These are phyloP conservation scores for Phoenix dactylifera DNA, from an alignment of 176 grass and related monocot species.

Conservation along the genomic window DNA sequence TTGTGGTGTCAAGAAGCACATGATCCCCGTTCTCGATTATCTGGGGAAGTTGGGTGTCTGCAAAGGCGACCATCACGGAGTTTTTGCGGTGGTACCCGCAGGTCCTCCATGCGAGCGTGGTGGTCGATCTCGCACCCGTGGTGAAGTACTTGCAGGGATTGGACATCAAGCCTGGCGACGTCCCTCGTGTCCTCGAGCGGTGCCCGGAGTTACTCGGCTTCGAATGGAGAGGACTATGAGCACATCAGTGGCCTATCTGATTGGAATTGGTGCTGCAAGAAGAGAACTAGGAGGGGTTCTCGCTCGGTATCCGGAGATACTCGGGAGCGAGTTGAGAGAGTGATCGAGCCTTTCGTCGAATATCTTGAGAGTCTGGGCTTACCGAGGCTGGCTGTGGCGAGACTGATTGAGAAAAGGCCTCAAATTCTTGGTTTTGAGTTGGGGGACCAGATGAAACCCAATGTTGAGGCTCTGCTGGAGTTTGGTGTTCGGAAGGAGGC, in stretches of 20 bases:
- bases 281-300: constrained; percentile 38
- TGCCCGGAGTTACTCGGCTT: constrained; percentile 64
- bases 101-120: no score
- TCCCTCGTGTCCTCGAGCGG: constrained; percentile 49
- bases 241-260: constrained; percentile 59
- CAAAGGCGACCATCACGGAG: constrained; percentile 40
- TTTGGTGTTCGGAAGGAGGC: constrained; percentile 51
- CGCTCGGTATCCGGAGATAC: constrained; percentile 45
- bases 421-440: constrained; percentile 52
- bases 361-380: constrained; percentile 43
- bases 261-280: constrained; percentile 46
- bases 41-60: constrained; percentile 65
- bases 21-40: constrained; percentile 79
- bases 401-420: constrained; percentile 43
- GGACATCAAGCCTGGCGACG: constrained; percentile 37
- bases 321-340: constrained; percentile 60
- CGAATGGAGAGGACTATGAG: constrained; percentile 75
- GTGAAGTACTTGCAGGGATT: constrained; percentile 64
- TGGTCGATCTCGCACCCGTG: constrained; percentile 31
- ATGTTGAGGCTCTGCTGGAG: constrained; percentile 37
- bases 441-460: constrained; percentile 47
- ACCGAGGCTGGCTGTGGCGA: constrained; percentile 36
- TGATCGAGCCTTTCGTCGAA: constrained; percentile 66
- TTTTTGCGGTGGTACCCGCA: constrained; percentile 59
- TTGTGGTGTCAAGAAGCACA: constrained; percentile 76